Evolutionary conservation across 1,284 basidiomycete genomes (phyloP).

Genomic region (Ustilago crameri): DNA sequence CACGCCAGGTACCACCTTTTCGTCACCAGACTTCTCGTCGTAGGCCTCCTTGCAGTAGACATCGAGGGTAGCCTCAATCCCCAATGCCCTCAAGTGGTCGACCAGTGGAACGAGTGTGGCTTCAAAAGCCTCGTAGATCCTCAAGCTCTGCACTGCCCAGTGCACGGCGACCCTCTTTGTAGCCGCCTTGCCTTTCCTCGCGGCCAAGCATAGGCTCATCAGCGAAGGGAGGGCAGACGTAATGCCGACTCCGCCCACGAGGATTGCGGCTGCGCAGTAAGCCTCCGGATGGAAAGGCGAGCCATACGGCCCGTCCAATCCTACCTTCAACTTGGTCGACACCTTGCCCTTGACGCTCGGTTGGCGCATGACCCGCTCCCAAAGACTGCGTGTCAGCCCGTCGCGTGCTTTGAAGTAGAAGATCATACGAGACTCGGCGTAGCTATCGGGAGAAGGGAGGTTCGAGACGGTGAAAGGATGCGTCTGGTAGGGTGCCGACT

Average conservation of each 20-base stretch:
- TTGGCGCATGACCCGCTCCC: conserved; percentile 10
- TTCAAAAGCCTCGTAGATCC: conserved; percentile 24
- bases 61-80: conserved; percentile 26
- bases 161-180: conserved; percentile 21
- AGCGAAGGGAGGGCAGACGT: conserved; percentile 42
- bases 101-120: conserved; percentile 16
- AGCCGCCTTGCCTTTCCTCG: conserved; percentile 5
- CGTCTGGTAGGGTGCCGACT: conserved; percentile 32
- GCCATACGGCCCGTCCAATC: conserved; percentile 60
- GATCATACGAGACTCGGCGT: conserved; percentile 33
- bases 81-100: conserved; percentile 18
- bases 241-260: conserved; percentile 55
- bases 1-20: conserved; percentile 9
- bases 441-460: conserved; percentile 33
- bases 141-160: conserved; percentile 27
- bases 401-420: conserved; percentile 48
- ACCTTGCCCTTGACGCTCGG: conserved; percentile 22
- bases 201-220: conserved; percentile 32
- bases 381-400: conserved; percentile 42
- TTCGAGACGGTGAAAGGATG: conserved; percentile 64
- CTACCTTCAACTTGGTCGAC: conserved; percentile 11
- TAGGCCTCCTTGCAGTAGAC: conserved; percentile 20
- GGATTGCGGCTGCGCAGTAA: conserved; percentile 39
- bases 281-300: conserved; percentile 23
- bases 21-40: not conserved